Evolutionary conservation across 2,329 filamentous ascomycete species (phyloP), one percentile per base, ranked within the genome.

Genomic region (Arthrobotrys sinensis): DNA sequence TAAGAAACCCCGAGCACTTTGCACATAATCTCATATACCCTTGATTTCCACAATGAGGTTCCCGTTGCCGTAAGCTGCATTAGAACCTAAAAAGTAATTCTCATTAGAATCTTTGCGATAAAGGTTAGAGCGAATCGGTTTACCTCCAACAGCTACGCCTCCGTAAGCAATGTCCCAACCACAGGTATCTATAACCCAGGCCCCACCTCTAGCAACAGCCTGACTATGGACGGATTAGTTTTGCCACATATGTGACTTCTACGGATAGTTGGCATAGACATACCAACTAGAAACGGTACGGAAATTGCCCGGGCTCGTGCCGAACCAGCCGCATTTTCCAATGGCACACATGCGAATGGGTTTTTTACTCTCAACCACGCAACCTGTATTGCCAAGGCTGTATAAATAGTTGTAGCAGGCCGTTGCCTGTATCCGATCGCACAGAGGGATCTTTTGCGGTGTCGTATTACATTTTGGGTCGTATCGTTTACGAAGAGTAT

Each of bases 331-430:
- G 64, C 64, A 55, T 45, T n/a, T n/a, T n/a, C n/a, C n/a, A n/a
- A n/a, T n/a, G n/a, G n/a, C n/a, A n/a, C n/a, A n/a, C n/a, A n/a
- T n/a, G n/a, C n/a, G n/a, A n/a, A n/a, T n/a, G n/a, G n/a, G n/a
- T n/a, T n/a, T n/a, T n/a, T n/a, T n/a, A n/a, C n/a, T n/a, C n/a
- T n/a, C n/a, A n/a, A n/a, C n/a, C n/a, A n/a, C 16, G 64, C 64
- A 67, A 8, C 32, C 64, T 16, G 12, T 40, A 24, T 21, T 43
- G 3, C 64, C 48, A 5, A 67, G 46, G 64, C 64, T 67, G 48
- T 67, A 53, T 34, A 67, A 67, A 46, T 67, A 67, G 64, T 67
- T 67, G 64, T 24, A 67, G 36, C 64, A 53, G 28, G 64, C 64
- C 8, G 7, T 45, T 19, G 64, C 64, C 12, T 67, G 46, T 12